A percentile compares a stretch with the other conserved stretches of the same genome.
Evolutionary conservation across 2,329 filamentous ascomycete species (phyloP).

Genomic region (Aspergillus niger): DNA sequence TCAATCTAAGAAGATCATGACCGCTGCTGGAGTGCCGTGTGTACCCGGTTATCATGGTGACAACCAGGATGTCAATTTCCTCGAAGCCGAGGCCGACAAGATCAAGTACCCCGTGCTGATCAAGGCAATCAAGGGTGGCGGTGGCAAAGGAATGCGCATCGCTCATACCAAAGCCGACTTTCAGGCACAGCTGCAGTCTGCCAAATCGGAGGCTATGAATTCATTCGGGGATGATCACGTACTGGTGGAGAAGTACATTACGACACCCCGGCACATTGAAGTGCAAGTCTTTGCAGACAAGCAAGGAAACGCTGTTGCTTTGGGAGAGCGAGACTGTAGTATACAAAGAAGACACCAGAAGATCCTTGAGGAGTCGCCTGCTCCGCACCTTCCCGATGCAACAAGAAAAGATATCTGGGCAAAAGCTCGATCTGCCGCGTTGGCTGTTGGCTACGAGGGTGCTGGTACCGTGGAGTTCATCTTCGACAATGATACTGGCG

Average conservation of each 20-base stretch:
- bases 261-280: slow-evolving; percentile 66
- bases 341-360: slow-evolving; percentile 68
- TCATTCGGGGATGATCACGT: slow-evolving; percentile 69
- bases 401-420: slow-evolving; percentile 66
- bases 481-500: slow-evolving; percentile 66
- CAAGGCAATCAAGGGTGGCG: slow-evolving; percentile 66
- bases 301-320: slow-evolving; percentile 64
- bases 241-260: slow-evolving; percentile 69
- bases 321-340: slow-evolving; percentile 67
- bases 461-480: slow-evolving; percentile 70
- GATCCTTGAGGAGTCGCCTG: slow-evolving; percentile 67
- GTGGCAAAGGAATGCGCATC: slow-evolving; percentile 71
- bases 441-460: slow-evolving; percentile 66
- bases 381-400: slow-evolving; percentile 60
- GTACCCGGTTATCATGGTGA: slow-evolving; percentile 92
- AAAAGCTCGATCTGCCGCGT: slow-evolving; percentile 63
- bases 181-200: slow-evolving; percentile 61
- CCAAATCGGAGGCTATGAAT: slow-evolving; percentile 64
- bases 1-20: slow-evolving; percentile 95
- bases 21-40: slow-evolving; percentile 87
- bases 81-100: slow-evolving; percentile 71
- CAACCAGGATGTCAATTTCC: slow-evolving; percentile 68
- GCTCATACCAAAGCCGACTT: slow-evolving; percentile 61
- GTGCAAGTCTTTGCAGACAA: slow-evolving; percentile 69
- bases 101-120: slow-evolving; percentile 67